Conservation (phyloP, 75 land plant species). For the Isoetes taiwanensis region DNA sequence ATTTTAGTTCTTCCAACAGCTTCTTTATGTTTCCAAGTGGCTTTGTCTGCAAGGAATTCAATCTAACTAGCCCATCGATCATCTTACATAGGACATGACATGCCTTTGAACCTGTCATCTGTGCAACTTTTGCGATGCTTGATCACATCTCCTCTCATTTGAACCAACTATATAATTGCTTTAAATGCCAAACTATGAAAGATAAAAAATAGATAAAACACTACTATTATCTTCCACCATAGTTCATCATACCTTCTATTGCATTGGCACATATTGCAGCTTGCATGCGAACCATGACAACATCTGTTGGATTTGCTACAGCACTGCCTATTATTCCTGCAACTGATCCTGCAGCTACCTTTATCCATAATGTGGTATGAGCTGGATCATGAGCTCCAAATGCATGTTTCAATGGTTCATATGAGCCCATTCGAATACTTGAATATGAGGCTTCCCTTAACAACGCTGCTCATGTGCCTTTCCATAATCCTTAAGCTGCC, state of each 20-base stretch:
- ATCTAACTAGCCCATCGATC: too few relatives aligned
- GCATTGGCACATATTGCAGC: conserved; percentile 13
- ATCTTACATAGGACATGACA: too few relatives aligned
- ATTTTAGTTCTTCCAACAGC: too few relatives aligned
- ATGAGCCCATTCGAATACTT: conserved; percentile 35
- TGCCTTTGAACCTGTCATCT: too few relatives aligned
- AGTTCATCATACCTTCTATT: conserved; percentile 21
- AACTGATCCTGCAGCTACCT: conserved; percentile 26
- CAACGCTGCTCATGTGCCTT: conserved; percentile 39
- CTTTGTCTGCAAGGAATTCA: too few relatives aligned
- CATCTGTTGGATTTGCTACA: conserved; percentile 39
- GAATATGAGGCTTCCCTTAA: conserved; percentile 38
- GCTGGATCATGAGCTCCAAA: conserved; percentile 30
- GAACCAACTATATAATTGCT: too few relatives aligned
- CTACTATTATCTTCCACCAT: too few relatives aligned
- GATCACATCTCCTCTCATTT: too few relatives aligned
- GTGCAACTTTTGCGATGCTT: too few relatives aligned
- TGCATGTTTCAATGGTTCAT: conserved; percentile 37
- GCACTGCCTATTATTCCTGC: conserved; percentile 38
- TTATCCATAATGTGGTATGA: conserved; percentile 34
- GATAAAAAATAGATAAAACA: too few relatives aligned
- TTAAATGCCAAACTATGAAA: too few relatives aligned
- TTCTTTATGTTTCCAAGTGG: too few relatives aligned
- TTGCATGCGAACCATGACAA: conserved; percentile 40
- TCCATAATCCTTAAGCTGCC: conserved; percentile 35